Evolutionary conservation across 1,284 basidiomycete genomes (phyloP).

Genomic region (Filobasidium uniguttulatum): DNA sequence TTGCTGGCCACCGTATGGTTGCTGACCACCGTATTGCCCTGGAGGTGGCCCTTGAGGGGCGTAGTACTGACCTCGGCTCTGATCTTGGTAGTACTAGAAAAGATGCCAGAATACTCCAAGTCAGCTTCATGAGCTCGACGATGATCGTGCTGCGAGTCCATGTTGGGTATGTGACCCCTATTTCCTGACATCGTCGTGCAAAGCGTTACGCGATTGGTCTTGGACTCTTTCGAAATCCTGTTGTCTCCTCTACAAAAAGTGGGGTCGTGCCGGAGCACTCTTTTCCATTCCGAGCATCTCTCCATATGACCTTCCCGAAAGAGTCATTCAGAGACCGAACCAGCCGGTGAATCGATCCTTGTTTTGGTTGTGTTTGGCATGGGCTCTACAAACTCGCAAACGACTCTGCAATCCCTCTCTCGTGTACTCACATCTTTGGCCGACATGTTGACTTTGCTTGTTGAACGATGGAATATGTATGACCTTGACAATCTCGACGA

Average conservation of each 20-base stretch:
- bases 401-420: neutral
- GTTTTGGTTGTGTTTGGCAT: neutral
- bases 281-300: too few species aligned
- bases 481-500: too few species aligned
- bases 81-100: constrained; percentile 3
- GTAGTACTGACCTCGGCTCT: neutral
- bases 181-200: too few species aligned
- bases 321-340: too few species aligned
- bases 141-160: too few species aligned
- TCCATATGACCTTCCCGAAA: too few species aligned
- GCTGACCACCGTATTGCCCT: neutral
- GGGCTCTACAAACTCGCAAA: neutral
- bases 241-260: too few species aligned
- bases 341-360: too few species aligned
- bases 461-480: neutral
- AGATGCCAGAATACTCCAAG: neutral
- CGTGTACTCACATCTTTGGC: neutral
- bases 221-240: too few species aligned
- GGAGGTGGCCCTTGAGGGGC: neutral
- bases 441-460: neutral
- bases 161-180: too few species aligned
- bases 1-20: neutral
- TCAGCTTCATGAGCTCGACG: neutral
- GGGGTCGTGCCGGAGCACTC: too few species aligned
- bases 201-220: too few species aligned